Conservation (phyloP, 495 filamentous ascomycete species). For the Filosporella fistucella region DNA sequence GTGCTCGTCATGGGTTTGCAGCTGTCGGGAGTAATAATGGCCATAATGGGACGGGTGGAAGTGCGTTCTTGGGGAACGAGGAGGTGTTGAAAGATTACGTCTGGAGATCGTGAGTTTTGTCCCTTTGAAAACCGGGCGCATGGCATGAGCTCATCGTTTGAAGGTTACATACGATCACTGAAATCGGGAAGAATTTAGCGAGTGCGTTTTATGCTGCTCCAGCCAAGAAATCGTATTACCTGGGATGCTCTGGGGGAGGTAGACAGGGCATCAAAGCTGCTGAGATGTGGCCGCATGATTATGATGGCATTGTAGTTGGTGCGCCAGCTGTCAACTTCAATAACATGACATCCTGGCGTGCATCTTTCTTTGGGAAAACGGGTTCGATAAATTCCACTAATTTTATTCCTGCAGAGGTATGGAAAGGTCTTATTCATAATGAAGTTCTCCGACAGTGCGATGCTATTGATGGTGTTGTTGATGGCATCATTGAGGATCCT, state of each 20-base stretch:
- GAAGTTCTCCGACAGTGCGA: slow-evolving; percentile 67
- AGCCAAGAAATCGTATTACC: slow-evolving; percentile 43
- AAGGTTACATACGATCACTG: slow-evolving; percentile 43
- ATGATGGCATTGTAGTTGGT: slow-evolving; percentile 66
- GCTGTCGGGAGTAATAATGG: slow-evolving; percentile 53
- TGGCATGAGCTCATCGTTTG: slow-evolving; percentile 16
- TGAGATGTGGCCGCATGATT: slow-evolving; percentile 48
- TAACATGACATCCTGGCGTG: slow-evolving; percentile 48
- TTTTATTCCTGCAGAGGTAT: slow-evolving; percentile 43
- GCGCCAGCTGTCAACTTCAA: slow-evolving; percentile 48
- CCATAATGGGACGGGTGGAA: slow-evolving; percentile 48
- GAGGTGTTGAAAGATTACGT: slow-evolving; percentile 43
- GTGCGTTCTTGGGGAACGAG: slow-evolving; percentile 44
- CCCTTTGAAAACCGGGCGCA: slow-evolving; percentile 31
- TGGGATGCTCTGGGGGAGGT: slow-evolving; percentile 56
- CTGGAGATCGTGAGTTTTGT: slow-evolving; percentile 35
- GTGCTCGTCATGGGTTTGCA: slow-evolving; percentile 45
- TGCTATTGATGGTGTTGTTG: slow-evolving; percentile 53
- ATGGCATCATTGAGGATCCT: slow-evolving; percentile 63
- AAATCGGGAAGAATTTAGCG: slow-evolving; percentile 30
- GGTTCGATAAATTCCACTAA: slow-evolving; percentile 33
- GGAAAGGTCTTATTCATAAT: slow-evolving; percentile 45
- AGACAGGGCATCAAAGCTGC: slow-evolving; percentile 50
- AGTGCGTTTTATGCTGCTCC: slow-evolving; percentile 30
- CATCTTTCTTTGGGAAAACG: slow-evolving; percentile 40